Base-by-base conservation (phyloP, 352 stramenopile species). In the Phytophthora podocarpi region DNA sequence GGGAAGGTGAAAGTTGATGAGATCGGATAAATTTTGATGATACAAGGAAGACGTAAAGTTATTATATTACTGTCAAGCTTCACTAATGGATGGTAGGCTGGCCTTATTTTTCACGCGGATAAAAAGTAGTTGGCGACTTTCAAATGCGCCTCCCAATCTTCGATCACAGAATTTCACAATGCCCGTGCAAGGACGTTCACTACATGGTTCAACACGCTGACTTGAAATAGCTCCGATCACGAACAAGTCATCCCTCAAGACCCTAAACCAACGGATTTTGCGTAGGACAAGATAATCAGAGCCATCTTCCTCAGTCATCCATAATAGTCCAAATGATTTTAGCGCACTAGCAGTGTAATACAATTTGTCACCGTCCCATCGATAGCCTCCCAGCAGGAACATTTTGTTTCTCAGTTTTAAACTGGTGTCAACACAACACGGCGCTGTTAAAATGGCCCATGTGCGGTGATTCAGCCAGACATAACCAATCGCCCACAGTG, bases 271-370 rank as follows among this genome's bases (percentile, higher is more conserved):
- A 23, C 52, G 56, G 35, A 67, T 39, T 9, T 51, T 59, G n/a
- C 58, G 57, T 12, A 59, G 4, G n/a, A 63, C 56, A 0, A 71
- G 50, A n/a, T 46, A 50, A 15, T 64, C 57, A 0, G 10, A 24
- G 15, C 52, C 53, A 8, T 47, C 49, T 18, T 59, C 50, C n/a
- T 63, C 47, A 4, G 40, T 31, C 35, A 59, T 35, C 34, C 58
- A 59, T 2, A 67, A 21, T 20, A 67, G 11, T 4, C 56, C 48
- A 37, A 71, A 53, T 9, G 63, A 35, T 50, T 60, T 71, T 10
- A 67, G 26, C 3, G 48, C 45, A 10, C 45, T 50, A 9, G 37
- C 20, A n/a, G 30, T 39, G 51, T 67, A 71, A n/a, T 46, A 67
- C 5, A 67, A 26, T 6, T 26, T 39, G 2, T 42, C 31, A 23